Base-by-base conservation (phyloP, 1,284 basidiomycete species). In the Pholiota adiposa region DNA sequence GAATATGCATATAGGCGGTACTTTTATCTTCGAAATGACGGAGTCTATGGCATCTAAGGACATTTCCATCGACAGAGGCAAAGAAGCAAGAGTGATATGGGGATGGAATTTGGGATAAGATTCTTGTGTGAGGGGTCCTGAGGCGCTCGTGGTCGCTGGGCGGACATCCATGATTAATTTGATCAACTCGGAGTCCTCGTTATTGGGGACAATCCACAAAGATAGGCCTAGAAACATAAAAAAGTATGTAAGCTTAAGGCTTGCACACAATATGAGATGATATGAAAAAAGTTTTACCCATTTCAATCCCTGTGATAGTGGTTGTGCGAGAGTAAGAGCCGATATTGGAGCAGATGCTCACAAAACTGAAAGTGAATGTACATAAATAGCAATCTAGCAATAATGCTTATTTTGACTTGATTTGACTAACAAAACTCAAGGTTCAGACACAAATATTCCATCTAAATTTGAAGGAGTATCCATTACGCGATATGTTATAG, bases 31-130 rank as follows among this genome's bases (percentile, higher is more conserved):
- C 2, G 81, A 77, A 23, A 89, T 70, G 2, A 80, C 72, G 0
- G 73, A 69, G 4, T 77, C 74, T 16, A 88, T 74, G 2, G 67
- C 57, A 2, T 73, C 64, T 0, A 71, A 56, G 21, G 72, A 43
- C 11, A 70, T 63, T 4, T 67, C 60, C 16, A 72, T 65, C 8
- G 69, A 59, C 29, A 74, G 63, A 4, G 83, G 79, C 27, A 86
- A 70, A 2, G 82, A 78, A 4, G 81, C 83, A 33, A 92, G 83
- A 1, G 90, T 92, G 65, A 92, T 79, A 70, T 92, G 90, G 0
- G 89, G 88, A 31, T 81, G 69, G 69, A 91, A 86, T 19, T 65
- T 59, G 0, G 87, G 86, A 69, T 86, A 90, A 0, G 86, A 84
- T 49, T 75, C 63, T 25, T 70, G 41, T 25, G 65, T 60, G 54